Percentiles rank a stretch among this genome's conserved stretches.
phyloP scores from a whole-genome alignment of 495 filamentous ascomycete species.

The Xylaria palmicola region DNA sequence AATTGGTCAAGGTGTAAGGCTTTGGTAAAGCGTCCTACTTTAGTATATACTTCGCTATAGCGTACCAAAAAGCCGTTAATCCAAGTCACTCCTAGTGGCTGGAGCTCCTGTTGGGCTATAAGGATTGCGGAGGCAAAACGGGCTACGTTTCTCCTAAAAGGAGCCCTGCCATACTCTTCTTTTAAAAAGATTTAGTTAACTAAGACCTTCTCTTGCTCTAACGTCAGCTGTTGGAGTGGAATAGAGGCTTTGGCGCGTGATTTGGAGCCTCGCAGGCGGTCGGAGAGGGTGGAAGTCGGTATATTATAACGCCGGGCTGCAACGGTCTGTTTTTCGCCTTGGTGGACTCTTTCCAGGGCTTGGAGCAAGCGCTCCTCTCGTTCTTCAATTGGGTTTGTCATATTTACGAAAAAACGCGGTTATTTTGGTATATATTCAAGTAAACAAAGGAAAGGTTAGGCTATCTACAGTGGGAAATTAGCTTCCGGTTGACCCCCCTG shows the following conservation, averaged over 20 bases:
- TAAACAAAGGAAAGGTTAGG: no score
- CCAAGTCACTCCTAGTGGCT: not conserved
- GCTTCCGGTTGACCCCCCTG: no score
- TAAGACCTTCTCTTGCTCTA: not conserved
- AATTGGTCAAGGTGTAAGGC: not conserved
- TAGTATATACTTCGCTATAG: not conserved
- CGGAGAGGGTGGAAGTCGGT: no score
- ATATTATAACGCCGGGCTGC: no score
- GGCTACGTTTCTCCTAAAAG: not conserved
- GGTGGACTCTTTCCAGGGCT: no score
- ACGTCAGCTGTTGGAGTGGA: not conserved
- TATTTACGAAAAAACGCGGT: no score
- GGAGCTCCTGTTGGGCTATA: not conserved
- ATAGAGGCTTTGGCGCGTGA: not conserved
- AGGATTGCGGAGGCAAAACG: not conserved
- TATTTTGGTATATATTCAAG: no score
- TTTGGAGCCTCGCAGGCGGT: no score
- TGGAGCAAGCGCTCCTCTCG: no score
- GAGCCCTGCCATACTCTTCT: not conserved
- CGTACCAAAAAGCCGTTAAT: not conserved
- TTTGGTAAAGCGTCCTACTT: not conserved
- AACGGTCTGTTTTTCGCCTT: no score
- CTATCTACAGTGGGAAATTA: no score
- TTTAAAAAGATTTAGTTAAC: not conserved
- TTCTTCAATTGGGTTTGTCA: no score